Base-by-base conservation (phyloP, 768 basidiomycete genomes). In the Boletus pseudo-olivaceus region DNA sequence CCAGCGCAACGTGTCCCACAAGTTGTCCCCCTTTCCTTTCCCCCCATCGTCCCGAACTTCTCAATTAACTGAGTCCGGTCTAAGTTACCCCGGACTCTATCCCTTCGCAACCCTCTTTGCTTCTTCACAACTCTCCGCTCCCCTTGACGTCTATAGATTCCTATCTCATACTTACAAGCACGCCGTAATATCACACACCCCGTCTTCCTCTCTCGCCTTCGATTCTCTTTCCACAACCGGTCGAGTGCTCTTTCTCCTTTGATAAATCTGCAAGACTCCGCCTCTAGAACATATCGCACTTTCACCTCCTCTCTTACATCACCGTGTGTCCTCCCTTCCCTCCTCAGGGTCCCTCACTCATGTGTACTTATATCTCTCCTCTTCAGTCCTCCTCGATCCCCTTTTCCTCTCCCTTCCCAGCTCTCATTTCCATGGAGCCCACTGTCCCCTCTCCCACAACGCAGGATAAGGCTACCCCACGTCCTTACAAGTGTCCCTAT, bases 401-500 rank as follows among this genome's bases (percentile, higher is more conserved):
- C 15, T 60, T 59, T 57, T 53, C 60, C 14, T 17, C 57, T 29
- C 14, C 53, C 19, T 51, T 55, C 50, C 55, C 57, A 42, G 37
- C 55, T 3, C 53, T 37, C 54, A 45, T 48, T 15, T 26, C 68
- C 47, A 70, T 70, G 69, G 70, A 70, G 12, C 30, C 56, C 30
- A 23, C 56, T 32, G 27, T 52, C 6, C 55, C 48, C 6, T 46
- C 47, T 10, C 40, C 58, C 23, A 23, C 55, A 15, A 40, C 58
- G 0, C 64, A 70, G 39, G 78, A 79, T 32, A 79, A 79, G 66
- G 60, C 70, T 27, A 71, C 73, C 38, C 71, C 85, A 0, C 73
- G 94, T 54, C 96, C 96, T 0, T 99, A 98, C 84, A 98, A 98
- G 69, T 99, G 96, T 69, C 96, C 96, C 3, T 91, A 90, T 70